Conservation (phyloP, 1,284 basidiomycete genomes). For the Phaffia rhodozyma region DNA sequence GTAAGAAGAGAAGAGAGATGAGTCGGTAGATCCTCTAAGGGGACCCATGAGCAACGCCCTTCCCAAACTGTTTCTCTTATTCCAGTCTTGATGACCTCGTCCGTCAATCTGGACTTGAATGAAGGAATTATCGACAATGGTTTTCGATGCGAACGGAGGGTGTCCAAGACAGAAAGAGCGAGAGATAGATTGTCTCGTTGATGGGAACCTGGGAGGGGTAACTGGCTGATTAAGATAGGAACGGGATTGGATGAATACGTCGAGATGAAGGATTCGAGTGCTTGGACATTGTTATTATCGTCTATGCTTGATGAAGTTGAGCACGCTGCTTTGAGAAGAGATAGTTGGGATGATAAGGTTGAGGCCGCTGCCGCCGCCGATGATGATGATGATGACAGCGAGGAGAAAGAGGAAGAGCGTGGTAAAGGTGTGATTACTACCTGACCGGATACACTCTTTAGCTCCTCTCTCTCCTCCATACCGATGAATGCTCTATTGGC, state of each 20-base stretch:
- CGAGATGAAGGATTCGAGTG: not conserved
- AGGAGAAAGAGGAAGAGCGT: not conserved
- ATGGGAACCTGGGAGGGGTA: conserved; percentile 63
- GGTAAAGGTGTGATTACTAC: not conserved
- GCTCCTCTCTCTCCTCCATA: not conserved
- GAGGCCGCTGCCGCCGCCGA: not conserved
- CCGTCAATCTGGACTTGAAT: conserved; percentile 36
- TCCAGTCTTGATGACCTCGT: conserved; percentile 41
- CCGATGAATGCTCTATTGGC: conserved; percentile 1
- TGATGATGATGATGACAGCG: not conserved
- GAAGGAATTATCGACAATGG: conserved; percentile 28
- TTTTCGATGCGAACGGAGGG: conserved; percentile 44
- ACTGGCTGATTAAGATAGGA: conserved; percentile 7
- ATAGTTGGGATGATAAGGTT: not conserved
- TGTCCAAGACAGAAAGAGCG: conserved; percentile 53
- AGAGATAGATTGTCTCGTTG: conserved; percentile 69
- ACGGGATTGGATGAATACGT: not conserved
- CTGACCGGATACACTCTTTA: conserved; percentile 15
- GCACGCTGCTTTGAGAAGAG: not conserved
- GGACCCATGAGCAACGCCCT: conserved; percentile 62
- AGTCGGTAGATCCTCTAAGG: not conserved
- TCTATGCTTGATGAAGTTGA: not conserved
- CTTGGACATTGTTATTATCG: no score
- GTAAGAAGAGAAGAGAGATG: not conserved
- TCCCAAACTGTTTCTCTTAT: conserved; percentile 45